phyloP scores from a whole-genome alignment of 257 asterid genomes.

The Nicotiana obtusifolia region DNA sequence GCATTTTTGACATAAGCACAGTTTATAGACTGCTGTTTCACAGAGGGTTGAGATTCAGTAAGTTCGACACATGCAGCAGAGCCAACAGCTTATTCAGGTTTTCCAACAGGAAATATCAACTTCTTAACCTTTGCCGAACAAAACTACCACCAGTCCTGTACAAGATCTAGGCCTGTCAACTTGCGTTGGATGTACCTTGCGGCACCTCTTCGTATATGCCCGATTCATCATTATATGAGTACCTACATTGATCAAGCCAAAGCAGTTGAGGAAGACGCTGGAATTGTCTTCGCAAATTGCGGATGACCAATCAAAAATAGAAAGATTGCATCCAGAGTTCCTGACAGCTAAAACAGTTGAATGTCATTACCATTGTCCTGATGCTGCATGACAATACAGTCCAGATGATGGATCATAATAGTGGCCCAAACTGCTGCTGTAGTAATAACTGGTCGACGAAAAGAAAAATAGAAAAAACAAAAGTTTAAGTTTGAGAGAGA shows the following conservation, averaged over 20 bases:
- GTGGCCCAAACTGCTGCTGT: conserved; percentile 83
- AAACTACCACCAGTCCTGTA: neutral
- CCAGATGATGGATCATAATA: conserved; percentile 91
- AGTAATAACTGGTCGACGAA: conserved; percentile 56
- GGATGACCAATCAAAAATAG: neutral
- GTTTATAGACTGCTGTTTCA: neutral
- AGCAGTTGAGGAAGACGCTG: neutral
- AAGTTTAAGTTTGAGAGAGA: neutral
- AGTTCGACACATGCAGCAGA: neutral
- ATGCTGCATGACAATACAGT: conserved; percentile 68
- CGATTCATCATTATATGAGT: conserved; percentile 55
- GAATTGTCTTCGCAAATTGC: neutral
- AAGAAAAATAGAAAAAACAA: neutral
- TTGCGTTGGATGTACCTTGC: conserved; percentile 22
- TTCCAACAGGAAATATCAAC: neutral
- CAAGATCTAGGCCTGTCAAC: conserved; percentile 20
- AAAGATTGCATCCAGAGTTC: neutral
- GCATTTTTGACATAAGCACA: neutral
- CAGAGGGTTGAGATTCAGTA: neutral
- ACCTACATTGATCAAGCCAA: conserved; percentile 37
- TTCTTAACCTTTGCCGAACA: neutral
- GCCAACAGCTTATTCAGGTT: too few relatives aligned
- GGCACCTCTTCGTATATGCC: conserved; percentile 68
- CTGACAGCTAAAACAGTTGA: neutral
- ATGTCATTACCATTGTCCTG: conserved; percentile 73